phyloP scores from a whole-genome alignment of 2,329 filamentous ascomycete species.

The Diplodia intermedia region DNA sequence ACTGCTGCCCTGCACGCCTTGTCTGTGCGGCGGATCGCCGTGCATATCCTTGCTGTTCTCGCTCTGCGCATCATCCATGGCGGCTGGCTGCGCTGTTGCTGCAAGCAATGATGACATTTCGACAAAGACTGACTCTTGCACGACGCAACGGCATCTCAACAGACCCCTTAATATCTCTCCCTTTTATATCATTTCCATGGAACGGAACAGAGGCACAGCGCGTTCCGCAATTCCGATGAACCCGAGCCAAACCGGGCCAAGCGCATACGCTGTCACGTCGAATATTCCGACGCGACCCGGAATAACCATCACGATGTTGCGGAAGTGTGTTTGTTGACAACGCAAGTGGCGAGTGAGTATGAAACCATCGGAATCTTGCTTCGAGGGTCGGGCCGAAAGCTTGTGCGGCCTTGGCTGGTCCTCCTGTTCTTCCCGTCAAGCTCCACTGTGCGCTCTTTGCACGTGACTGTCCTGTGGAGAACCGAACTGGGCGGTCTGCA shows the following conservation, averaged over 20 bases:
- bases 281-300: background rate
- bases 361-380: slow-evolving; percentile 3
- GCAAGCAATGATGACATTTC: slow-evolving; percentile 14
- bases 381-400: slow-evolving; percentile 13
- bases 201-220: background rate
- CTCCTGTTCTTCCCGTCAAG: background rate
- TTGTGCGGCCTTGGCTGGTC: background rate
- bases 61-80: background rate
- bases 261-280: background rate
- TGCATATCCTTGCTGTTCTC: slow-evolving; percentile 1
- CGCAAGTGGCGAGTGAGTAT: background rate
- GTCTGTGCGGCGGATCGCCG: background rate
- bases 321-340: background rate
- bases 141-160: background rate
- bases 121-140: background rate
- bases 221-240: slow-evolving; percentile 4
- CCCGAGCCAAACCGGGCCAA: background rate
- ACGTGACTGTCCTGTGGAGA: slow-evolving; percentile 19
- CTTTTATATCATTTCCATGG: background rate
- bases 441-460: slow-evolving; percentile 10
- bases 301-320: background rate
- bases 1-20: background rate
- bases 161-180: background rate
- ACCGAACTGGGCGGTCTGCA: slow-evolving; percentile 20
- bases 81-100: background rate